Evolutionary conservation across 768 basidiomycete species (phyloP).

Genomic region (Dacryopinax primogenitus): DNA sequence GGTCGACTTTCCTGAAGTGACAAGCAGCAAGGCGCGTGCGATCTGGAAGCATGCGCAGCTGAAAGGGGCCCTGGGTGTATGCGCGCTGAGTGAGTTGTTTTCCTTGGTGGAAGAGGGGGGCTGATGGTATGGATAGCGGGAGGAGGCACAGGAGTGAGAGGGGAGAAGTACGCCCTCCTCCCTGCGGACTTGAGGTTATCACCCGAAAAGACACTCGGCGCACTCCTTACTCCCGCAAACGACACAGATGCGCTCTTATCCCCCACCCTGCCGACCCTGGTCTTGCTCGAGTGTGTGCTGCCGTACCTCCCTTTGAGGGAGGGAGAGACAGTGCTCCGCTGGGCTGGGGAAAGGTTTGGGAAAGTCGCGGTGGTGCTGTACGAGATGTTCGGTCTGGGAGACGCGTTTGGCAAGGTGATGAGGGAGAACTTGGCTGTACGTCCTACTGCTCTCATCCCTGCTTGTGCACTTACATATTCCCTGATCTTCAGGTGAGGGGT

Average conservation of each 20-base stretch:
- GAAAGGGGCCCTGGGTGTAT: conserved; percentile 37
- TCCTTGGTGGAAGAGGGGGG: no score
- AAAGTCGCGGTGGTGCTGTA: conserved; percentile 55
- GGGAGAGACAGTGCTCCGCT: conserved; percentile 37
- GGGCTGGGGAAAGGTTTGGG: conserved; percentile 52
- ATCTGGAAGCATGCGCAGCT: conserved; percentile 57
- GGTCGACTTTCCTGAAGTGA: conserved; percentile 80
- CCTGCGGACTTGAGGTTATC: no score
- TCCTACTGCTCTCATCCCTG: neutral
- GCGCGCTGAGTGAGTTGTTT: conserved; percentile 40
- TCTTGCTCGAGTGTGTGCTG: conserved; percentile 62
- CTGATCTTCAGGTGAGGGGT: conserved; percentile 45
- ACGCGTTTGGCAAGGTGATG: conserved; percentile 90
- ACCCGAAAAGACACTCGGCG: neutral
- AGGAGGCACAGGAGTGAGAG: no score
- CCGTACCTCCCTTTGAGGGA: conserved; percentile 48
- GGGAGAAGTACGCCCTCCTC: no score
- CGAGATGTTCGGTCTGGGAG: conserved; percentile 84
- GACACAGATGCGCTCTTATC: neutral
- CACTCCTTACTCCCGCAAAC: neutral
- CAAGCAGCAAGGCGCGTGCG: conserved; percentile 66
- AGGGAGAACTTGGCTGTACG: conserved; percentile 66
- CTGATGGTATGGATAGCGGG: no score
- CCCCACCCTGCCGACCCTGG: neutral
- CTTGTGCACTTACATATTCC: conserved; percentile 8